Evolutionary conservation across 2,329 filamentous ascomycete species (phyloP), one percentile per base, ranked within the genome.

Genomic region (Orbilia ellipsospora): DNA sequence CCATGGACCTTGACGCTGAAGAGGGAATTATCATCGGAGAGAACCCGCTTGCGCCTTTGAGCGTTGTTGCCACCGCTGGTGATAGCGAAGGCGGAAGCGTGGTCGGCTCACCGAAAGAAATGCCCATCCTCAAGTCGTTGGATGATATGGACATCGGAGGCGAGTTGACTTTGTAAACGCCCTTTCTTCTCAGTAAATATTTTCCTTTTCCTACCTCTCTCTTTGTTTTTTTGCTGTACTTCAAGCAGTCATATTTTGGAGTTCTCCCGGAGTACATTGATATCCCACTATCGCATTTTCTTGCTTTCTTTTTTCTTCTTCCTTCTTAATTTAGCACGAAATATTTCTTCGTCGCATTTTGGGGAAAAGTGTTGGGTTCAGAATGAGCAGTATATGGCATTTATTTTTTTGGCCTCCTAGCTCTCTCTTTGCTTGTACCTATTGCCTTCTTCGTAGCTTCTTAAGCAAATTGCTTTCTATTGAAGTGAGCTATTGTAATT

Each of bases 141-240:
- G 72, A 75, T 16, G 72, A 75, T 31, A 75, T 75, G 72, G 72
- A 75, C 55, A 69, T 69, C 28, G 64, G 64, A 3, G 12, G 52
- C 40, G 44, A 64, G 44, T 1, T 48, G 23, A 45, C 31, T 2
- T 15, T 28, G 12, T 56, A 67, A 55, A n/a, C 44, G 44, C 15
- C 15, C 20, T 52, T 10, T 18, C 23, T 48, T 62, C 26, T 20
- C 48, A 31, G 12, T 63, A 59, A 50, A 65, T 31, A 20, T 50
- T 15, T 67, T 55, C 44, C 48, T 52, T 59, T n/a, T 63, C 16
- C 8, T 50, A 15, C 31, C 51, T 73, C 60, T 61, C 28, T 64
- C 26, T 56, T 18, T 55, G 5, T 23, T 54, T 23, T 54, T 44
- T 50, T 50, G 26, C 18, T 48, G 42, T 36, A 28, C 42, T 63